Base-by-base conservation (phyloP, 169 alveolate genomes). In the Eimeria falciformis region DNA sequence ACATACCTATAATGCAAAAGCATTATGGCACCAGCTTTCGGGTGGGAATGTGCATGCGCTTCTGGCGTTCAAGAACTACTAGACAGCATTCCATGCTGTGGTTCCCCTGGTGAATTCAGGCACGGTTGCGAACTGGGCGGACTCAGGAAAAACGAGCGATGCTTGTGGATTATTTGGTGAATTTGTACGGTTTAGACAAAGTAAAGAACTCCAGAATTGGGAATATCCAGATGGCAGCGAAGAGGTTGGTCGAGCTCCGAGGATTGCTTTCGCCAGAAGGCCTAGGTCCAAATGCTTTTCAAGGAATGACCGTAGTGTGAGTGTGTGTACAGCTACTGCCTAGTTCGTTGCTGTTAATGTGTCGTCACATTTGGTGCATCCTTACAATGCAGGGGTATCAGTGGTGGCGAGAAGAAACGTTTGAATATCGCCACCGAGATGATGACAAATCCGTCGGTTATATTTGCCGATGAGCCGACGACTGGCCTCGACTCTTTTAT, bases 381-480 rank as follows among this genome's bases (percentile, higher is more conserved):
- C 40, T 33, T 33, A 33, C 40, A 47, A 4, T 62, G 45, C 68
- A 95, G 96, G 92, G 98, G 98, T 23, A 89, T 96, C 66, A 95
- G 97, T n/a, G 97, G 98, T 33, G 98, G 98, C 23, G 97, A 96
- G 90, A 95, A 95, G 91, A 95, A 96, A 86, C 95, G 97, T 69
- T 86, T 94, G 69, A 93, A 95, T 33, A 90, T 95, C 56, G 98
- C 97, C 17, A 93, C 96, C 45, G 98, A 94, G 79, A 75, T 96
- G 73, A 79, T 96, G 71, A 95, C 97, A 11, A 94, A 93, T 66
- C 98, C 98, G 55, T 81, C 95, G 17, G 91, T 96, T 29, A 91
- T 96, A 23, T 95, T 96, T 82, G 95, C 96, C 18, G 98, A 96
- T 94, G 98, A 96, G 75, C 98, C 98, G 5, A 96, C 97, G 23